Base-by-base conservation (phyloP, 345 rosid species). In the Gossypium sturtianum region DNA sequence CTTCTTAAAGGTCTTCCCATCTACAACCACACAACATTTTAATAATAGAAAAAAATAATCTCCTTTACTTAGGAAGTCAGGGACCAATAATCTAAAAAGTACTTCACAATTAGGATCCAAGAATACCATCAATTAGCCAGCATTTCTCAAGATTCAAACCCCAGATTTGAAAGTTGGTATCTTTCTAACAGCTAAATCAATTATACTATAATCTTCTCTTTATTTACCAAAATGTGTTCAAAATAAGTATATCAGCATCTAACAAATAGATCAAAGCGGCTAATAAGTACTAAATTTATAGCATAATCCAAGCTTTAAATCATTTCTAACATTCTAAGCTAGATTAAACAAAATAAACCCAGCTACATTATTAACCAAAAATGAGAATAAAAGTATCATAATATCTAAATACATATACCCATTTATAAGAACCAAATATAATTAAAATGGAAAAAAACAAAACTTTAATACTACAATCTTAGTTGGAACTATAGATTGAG, bases 1-100 rank as follows among this genome's bases (percentile, higher is more conserved):
- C 76, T 79, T 79, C 83, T 84, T 84, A 73, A 84, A 84, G 15
- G 86, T 84, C 71, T 84, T 81, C 9, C 84, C 86, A 74, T 76
- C 86, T 81, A 41, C 29, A 71, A 71, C 2, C 41, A 74, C 29
- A n/a, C 47, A 77, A 0, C 3, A 65, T 25, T 23, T 60, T 13
- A 52, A 16, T n/a, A 52, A 27, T 16, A 75, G 2, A 9, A 9
- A 66, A 38, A 11, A 54, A 76, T 2, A 6, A 52, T 16, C 6
- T 52, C 19, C 19, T 13, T 15, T 52, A 15, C 41, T 34, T 34
- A 5, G 41, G 41, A 34, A 34, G 41, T 5, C 41, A 34, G 7
- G 41, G 41, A 34, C 41, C 7, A 34, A 53, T 16, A 53, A 6
- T 9, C 57, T 53, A 53, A 53, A 7, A 19, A 60, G 17, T 12